Base-by-base conservation (phyloP, 31 red algal genomes). In the Bonnemaisonia californica region DNA sequence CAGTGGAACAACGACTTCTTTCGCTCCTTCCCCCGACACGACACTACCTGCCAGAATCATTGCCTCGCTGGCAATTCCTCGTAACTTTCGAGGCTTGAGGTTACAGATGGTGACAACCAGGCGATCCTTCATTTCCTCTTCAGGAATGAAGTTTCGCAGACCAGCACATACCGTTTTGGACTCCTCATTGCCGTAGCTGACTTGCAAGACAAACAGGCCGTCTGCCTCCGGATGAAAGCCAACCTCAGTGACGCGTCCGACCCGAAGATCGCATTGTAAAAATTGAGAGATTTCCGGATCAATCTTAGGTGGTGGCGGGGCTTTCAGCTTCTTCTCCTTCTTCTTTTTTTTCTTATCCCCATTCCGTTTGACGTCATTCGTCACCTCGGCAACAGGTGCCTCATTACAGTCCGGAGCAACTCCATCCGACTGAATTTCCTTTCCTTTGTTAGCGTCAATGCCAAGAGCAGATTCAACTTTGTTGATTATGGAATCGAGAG, bases 21-120 rank as follows among this genome's bases (percentile, higher is more conserved):
- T 86, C 21, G 70, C 88, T 16, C 89, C 81, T 9, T 81, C 73
- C 12, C 59, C 75, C 1, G 80, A 74, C 22, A 68, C 69, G 41
- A 85, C 69, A 45, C 80, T 85, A 21, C 89, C 90, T 7, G 90
- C 90, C n/a, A 93, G 70, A 27, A 86, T 55, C 90, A 93, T 93
- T 24, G 83, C 90, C 22, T 86, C 77, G 65, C 90, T 93, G 3
- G 48, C 64, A 41, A 93, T 67, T 35, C 90, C 90, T 27, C 82
- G 74, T 26, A 93, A 41, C 78, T 87, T 87, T 48, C 69, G 36
- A 7, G 90, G 90, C 67, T 93, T 93, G 41, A 93, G 65, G 62
- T 93, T 93, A 59, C 70, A 81, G 63, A 93, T 88, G 4, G 82
- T 83, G 38, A 93, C 81, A 1, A 93, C 77, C 57, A 72, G 66